Base-by-base conservation (phyloP, 805 yeast species). In the Suhomyces xylopsoci region DNA sequence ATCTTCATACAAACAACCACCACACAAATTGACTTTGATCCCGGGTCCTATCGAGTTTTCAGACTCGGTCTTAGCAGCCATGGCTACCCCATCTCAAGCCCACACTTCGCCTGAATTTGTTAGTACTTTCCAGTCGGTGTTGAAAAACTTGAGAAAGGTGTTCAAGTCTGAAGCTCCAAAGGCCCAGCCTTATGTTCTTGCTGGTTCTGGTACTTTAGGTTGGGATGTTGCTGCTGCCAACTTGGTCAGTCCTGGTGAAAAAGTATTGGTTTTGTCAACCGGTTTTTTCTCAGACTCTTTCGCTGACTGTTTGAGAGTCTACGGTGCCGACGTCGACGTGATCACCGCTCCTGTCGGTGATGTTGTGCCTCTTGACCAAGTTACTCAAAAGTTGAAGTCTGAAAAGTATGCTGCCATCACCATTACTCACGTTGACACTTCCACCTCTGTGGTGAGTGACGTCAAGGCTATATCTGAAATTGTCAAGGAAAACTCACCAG, bases 131-230 rank as follows among this genome's bases (percentile, higher is more conserved):
- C 88, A 86, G 67, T 68, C 79, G 17, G 87, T 81, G 14, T 78
- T 93, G 63, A 69, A 77, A 62, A 82, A 84, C 67, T 79, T 90
- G 61, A 82, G 97, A 62, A 78, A 76, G 58, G 70, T 93, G 59
- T 92, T 92, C 80, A 81, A 85, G 65, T 84, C 93, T 26, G 73
- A 82, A 25, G 83, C 80, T 61, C 68, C 81, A 12, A 66, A 71
- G n/a, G 81, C 94, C 36, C 97, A 90, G 73, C 90, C 92, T 7
- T 78, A 88, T 55, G 88, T 93, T 14, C 66, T 93, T 52, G 80
- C 94, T 3, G 98, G 97, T 43, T 87, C 96, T 1, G 98, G 98
- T 53, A 90, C 97, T 19, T 78, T 92, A 42, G 98, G 98, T 36
- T 92, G 97, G 97, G 98, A 92, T 64, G 75, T 92, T 56, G 85